Conservation (phyloP, 257 asterid species). For the Solanum sparsipilum region DNA sequence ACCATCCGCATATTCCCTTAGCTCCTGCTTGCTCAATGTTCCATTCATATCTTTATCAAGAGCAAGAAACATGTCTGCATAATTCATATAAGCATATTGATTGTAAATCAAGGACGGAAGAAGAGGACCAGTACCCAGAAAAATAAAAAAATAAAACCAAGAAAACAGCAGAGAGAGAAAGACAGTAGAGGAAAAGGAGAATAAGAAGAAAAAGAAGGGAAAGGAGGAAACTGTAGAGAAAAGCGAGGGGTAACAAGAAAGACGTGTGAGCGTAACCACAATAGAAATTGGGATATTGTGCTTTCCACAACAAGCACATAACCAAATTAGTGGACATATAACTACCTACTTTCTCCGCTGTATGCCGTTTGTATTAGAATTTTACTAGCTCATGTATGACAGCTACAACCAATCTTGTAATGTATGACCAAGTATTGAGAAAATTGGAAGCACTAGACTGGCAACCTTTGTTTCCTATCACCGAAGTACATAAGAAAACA, state of each 20-base stretch:
- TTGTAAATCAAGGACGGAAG: background rate
- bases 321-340: background rate
- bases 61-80: constrained; percentile 93
- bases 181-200: background rate
- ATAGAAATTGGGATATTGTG: background rate
- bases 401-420: background rate
- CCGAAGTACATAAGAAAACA: background rate
- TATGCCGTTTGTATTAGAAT: background rate
- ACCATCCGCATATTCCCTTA: constrained; percentile 97
- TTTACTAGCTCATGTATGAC: background rate
- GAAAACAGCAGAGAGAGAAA: background rate
- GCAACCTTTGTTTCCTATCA: background rate
- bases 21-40: constrained; percentile 90
- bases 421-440: background rate
- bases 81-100: background rate
- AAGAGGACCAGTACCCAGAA: background rate
- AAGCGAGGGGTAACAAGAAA: background rate
- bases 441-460: background rate
- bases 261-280: background rate
- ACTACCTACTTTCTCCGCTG: background rate
- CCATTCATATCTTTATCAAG: constrained; percentile 98
- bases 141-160: background rate
- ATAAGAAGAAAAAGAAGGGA: background rate
- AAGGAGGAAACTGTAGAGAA: background rate
- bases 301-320: background rate